Conservation (phyloP, 192 early-diverging fungal genomes). For the Backusella australiensis region DNA sequence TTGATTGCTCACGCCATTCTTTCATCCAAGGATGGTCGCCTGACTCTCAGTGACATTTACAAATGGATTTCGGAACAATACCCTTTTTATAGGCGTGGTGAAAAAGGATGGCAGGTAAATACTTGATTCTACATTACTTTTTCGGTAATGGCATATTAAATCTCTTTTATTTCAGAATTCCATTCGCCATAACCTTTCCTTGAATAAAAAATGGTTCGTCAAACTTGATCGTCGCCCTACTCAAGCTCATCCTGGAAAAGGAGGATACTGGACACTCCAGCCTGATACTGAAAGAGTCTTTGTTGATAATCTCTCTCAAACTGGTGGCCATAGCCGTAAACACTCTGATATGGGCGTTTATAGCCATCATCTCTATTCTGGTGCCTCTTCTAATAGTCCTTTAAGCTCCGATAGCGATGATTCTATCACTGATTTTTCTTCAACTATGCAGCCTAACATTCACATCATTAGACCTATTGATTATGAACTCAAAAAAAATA, state of each 20-base stretch:
- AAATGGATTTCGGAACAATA: constrained; percentile 71
- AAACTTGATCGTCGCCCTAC: constrained; percentile 64
- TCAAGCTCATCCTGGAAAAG: constrained; percentile 65
- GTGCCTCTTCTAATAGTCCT: neutral
- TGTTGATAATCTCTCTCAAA: constrained; percentile 31
- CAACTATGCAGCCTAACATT: neutral
- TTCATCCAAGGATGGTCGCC: constrained; percentile 47
- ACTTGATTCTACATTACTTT: neutral
- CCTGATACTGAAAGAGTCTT: constrained; percentile 23
- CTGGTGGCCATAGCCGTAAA: constrained; percentile 23
- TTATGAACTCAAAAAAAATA: neutral
- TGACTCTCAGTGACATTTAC: constrained; percentile 86
- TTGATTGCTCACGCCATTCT: constrained; percentile 81
- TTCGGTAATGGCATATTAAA: neutral
- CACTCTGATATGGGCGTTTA: constrained; percentile 26
- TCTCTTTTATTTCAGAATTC: constrained; percentile 61
- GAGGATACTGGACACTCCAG: constrained; percentile 62
- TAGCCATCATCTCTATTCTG: neutral
- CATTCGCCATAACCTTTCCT: constrained; percentile 83
- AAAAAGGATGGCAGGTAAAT: constrained; percentile 75
- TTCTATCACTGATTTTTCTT: neutral
- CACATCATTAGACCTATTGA: constrained; percentile 4
- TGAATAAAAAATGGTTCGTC: constrained; percentile 73
- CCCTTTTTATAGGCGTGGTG: constrained; percentile 65
- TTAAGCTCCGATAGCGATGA: neutral